Conservation (phyloP, 2,329 filamentous ascomycete genomes). For the Verticillium zaregamsianum region DNA sequence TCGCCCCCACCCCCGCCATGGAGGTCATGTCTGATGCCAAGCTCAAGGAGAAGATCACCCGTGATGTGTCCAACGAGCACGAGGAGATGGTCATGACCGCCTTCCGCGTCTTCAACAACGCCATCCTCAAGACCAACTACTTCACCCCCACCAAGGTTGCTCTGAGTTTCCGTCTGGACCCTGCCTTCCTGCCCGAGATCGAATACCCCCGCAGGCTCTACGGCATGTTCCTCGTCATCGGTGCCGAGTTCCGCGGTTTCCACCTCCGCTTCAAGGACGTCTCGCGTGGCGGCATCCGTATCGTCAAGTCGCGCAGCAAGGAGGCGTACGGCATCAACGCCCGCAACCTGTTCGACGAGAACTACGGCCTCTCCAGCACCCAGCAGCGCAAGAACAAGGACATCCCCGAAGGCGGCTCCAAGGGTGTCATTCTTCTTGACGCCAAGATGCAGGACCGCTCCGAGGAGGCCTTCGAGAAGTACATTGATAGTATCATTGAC, state of each 20-base stretch:
- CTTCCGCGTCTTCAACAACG: constrained; percentile 92
- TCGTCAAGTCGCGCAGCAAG: constrained; percentile 95
- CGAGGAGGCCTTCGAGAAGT: constrained; percentile 94
- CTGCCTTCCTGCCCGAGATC: constrained; percentile 79
- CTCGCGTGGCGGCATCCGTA: constrained; percentile 92
- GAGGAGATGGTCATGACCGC: constrained; percentile 97
- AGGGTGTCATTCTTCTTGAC: constrained; percentile 94
- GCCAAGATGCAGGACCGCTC: constrained; percentile 91
- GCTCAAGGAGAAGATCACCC: constrained; percentile 72
- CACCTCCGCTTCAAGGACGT: constrained; percentile 97
- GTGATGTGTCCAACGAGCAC: constrained; percentile 85
- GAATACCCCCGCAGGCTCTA: constrained; percentile 94
- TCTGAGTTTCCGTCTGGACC: constrained; percentile 90
- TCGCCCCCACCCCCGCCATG: constrained; percentile 51
- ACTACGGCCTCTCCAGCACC: constrained; percentile 96
- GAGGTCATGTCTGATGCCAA: constrained; percentile 72
- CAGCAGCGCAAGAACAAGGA: constrained; percentile 99
- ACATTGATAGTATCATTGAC: constrained; percentile 97
- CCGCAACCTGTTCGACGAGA: constrained; percentile 94
- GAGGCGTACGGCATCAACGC: constrained; percentile 97
- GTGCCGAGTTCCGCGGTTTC: constrained; percentile 94
- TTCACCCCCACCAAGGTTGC: constrained; percentile 96
- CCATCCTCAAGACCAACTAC: constrained; percentile 96
- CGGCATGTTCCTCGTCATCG: constrained; percentile 98
- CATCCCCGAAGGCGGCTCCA: constrained; percentile 95